These are phyloP conservation scores for Xylaria sp. DNA, from an alignment of 2,329 filamentous ascomycete genomes.

Conservation along the genomic window DNA sequence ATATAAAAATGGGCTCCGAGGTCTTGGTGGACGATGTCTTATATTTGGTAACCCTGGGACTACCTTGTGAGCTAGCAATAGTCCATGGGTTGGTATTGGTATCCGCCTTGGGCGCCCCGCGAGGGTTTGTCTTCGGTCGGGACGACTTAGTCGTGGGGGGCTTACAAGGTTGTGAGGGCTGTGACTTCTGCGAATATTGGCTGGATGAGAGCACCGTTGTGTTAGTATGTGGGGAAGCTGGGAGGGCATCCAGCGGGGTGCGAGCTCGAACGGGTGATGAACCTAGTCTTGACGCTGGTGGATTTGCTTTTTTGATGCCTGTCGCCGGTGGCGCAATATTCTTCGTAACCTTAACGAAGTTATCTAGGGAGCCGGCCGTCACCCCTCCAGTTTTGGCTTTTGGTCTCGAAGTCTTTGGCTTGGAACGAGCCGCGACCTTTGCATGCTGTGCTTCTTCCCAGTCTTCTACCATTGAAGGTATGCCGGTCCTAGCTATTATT, in stretches of 20 bases:
- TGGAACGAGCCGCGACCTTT: constrained; percentile 44
- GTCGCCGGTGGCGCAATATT: constrained; percentile 31
- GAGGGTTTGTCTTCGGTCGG: constrained; percentile 38
- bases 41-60: constrained; percentile 49
- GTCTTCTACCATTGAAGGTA: constrained; percentile 71
- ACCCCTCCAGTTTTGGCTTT: constrained; percentile 41
- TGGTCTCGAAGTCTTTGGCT: constrained; percentile 40
- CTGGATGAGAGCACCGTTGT: constrained; percentile 21
- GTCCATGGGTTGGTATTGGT: constrained; percentile 51
- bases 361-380: constrained; percentile 51
- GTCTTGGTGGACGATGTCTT: constrained; percentile 37
- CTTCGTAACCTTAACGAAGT: constrained; percentile 56
- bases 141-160: constrained; percentile 42
- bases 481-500: constrained; percentile 69
- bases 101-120: constrained; percentile 39
- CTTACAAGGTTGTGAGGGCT: constrained; percentile 45
- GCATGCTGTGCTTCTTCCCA: constrained; percentile 63
- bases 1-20: constrained; percentile 55
- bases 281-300: background rate
- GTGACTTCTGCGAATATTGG: constrained; percentile 33
- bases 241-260: constrained; percentile 14
- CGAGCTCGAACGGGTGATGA: constrained; percentile 15
- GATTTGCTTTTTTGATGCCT: constrained; percentile 9
- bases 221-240: constrained; percentile 33
- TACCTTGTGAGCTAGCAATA: constrained; percentile 56